phyloP scores from a whole-genome alignment of 2,329 filamentous ascomycete species.

The Scytalidium sp. region DNA sequence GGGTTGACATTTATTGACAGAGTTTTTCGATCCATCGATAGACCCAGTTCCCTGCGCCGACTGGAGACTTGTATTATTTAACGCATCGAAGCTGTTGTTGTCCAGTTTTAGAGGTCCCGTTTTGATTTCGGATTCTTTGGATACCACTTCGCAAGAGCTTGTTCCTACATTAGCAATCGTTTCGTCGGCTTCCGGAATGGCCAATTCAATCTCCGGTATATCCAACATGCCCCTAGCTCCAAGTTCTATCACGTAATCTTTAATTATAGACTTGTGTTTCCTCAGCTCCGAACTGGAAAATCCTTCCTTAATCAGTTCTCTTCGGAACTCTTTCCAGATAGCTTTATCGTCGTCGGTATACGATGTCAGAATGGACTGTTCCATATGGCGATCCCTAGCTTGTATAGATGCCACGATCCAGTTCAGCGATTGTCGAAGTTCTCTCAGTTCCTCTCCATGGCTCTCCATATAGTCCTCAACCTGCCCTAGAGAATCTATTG shows the following conservation, averaged over 20 bases:
- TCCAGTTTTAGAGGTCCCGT: too few species aligned
- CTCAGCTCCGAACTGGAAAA: constrained; percentile 49
- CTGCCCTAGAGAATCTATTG: constrained; percentile 1
- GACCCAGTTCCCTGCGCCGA: too few species aligned
- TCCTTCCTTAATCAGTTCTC: constrained; percentile 51
- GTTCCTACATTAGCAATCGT: background rate
- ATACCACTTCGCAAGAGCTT: too few species aligned
- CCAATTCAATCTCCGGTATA: too few species aligned
- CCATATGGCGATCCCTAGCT: constrained; percentile 4
- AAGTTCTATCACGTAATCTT: constrained; percentile 16
- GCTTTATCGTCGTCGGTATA: constrained; percentile 40
- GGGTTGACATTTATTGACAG: too few species aligned
- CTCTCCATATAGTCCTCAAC: constrained; percentile 5
- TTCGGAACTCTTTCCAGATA: constrained; percentile 52
- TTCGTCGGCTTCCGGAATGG: background rate
- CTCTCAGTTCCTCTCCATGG: constrained; percentile 4
- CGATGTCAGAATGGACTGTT: constrained; percentile 17
- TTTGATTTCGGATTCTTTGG: too few species aligned
- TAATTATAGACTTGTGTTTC: constrained; percentile 44
- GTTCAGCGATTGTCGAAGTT: constrained; percentile 5
- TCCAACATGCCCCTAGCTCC: constrained; percentile 11
- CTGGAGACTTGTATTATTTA: too few species aligned
- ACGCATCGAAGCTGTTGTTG: too few species aligned
- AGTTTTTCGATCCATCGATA: too few species aligned
- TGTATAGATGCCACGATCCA: constrained; percentile 11